These are phyloP conservation scores for Leccinum insolens DNA, from an alignment of 1,284 basidiomycete genomes.

Conservation along the genomic window DNA sequence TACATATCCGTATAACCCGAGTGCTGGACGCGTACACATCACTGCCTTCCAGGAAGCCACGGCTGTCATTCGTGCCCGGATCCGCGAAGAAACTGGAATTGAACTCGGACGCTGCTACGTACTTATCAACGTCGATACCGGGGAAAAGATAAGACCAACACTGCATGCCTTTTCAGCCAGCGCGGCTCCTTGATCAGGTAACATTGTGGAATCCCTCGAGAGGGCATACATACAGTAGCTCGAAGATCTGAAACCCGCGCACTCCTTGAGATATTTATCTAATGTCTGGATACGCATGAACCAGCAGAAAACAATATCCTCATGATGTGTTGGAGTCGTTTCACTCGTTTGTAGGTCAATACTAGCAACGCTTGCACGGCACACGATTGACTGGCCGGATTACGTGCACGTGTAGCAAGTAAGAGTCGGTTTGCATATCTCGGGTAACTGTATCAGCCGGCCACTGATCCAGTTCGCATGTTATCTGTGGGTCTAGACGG, in stretches of 20 bases:
- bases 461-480: neutral
- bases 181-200: constrained; percentile 52
- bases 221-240: constrained; percentile 30
- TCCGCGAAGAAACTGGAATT: constrained; percentile 29
- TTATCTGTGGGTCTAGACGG: neutral
- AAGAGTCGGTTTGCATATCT: neutral
- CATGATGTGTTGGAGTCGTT: neutral
- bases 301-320: neutral
- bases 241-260: constrained; percentile 5
- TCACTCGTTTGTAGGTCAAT: neutral
- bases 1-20: too few relatives aligned
- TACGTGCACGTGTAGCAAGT: neutral
- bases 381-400: neutral
- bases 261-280: neutral
- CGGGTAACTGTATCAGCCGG: neutral
- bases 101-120: constrained; percentile 19
- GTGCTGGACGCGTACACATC: too few relatives aligned
- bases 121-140: neutral
- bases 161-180: constrained; percentile 37
- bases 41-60: neutral
- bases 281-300: neutral
- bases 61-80: neutral
- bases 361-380: neutral
- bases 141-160: neutral
- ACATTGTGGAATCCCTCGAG: constrained; percentile 47